Percentiles rank a stretch among this genome's conserved stretches.
Conservation (phyloP, 192 early-diverging fungal species). For the Coemansia sp. region DNA sequence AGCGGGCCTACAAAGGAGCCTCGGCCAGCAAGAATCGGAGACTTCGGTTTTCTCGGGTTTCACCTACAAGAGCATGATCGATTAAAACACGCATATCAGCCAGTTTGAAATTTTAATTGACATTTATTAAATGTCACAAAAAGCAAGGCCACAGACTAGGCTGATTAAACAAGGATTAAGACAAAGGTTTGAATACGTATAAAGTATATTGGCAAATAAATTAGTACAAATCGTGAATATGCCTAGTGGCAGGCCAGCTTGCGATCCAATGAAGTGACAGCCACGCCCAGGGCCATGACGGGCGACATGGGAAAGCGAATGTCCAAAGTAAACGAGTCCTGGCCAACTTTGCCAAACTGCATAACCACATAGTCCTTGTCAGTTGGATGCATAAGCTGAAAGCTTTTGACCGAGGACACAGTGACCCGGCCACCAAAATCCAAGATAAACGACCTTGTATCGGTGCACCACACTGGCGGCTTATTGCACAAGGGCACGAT, state of each 20-base stretch:
- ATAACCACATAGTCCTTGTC: constrained; percentile 89
- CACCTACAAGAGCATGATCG: too few species aligned
- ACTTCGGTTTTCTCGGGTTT: too few species aligned
- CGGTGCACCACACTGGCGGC: constrained; percentile 89
- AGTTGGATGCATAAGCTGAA: constrained; percentile 90
- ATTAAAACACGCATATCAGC: too few species aligned
- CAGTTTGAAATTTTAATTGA: too few species aligned
- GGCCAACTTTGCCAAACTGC: constrained; percentile 83
- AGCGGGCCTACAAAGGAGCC: too few species aligned
- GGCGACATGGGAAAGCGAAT: constrained; percentile 86
- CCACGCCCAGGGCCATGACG: constrained; percentile 85
- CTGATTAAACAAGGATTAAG: too few species aligned
- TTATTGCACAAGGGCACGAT: constrained; percentile 85
- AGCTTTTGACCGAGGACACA: constrained; percentile 91
- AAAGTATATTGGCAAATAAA: too few species aligned
- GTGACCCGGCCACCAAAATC: constrained; percentile 90
- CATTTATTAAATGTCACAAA: too few species aligned
- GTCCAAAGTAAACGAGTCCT: constrained; percentile 84
- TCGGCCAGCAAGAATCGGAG: too few species aligned
- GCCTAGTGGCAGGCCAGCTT: constrained; percentile 77
- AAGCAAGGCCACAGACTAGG: too few species aligned
- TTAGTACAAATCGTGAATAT: too few species aligned
- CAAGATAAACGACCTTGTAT: constrained; percentile 82
- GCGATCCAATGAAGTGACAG: constrained; percentile 82
- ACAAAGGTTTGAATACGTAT: too few species aligned